Conservation (phyloP, 2,329 filamentous ascomycete species). For the Xylaria sp. region DNA sequence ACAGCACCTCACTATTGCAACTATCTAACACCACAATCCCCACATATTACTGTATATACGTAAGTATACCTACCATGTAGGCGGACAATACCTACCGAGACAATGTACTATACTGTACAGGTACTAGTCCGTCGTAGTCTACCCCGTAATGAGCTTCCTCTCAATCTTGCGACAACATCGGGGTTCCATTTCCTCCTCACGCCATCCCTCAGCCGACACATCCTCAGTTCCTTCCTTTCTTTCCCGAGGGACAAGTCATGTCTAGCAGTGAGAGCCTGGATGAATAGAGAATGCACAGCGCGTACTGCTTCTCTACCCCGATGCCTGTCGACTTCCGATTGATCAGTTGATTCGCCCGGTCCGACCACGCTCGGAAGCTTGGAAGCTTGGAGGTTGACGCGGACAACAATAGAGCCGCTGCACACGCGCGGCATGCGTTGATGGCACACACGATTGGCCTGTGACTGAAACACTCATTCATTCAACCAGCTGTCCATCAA, state of each 20-base stretch:
- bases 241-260: constrained; percentile 24
- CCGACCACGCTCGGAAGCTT: constrained; percentile 25
- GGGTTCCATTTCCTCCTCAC: constrained; percentile 24
- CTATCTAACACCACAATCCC: constrained; percentile 2
- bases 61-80: too few species aligned
- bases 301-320: constrained; percentile 27
- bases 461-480: constrained; percentile 36
- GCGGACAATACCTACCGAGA: constrained; percentile 6
- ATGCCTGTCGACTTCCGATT: constrained; percentile 30
- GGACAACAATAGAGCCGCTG: constrained; percentile 3
- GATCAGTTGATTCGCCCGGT: constrained; percentile 22
- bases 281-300: constrained; percentile 32
- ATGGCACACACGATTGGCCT: constrained; percentile 20
- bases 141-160: constrained; percentile 26
- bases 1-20: constrained; percentile 7
- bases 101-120: background rate
- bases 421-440: constrained; percentile 21
- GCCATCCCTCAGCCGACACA: background rate
- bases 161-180: constrained; percentile 28
- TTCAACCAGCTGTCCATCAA: constrained; percentile 31
- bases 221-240: constrained; percentile 22
- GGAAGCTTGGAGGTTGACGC: constrained; percentile 8
- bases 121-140: constrained; percentile 12
- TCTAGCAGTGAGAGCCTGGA: constrained; percentile 29
- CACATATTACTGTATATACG: background rate